Percentiles rank a stretch among this genome's conserved stretches.
Conservation (phyloP, 306 rosid species). For the apple (Malus domestica) region ASM211411v1 NC_041796.1:8211501-8212000, state of each 20-base stretch:
- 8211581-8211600: background rate
- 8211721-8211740: constrained; percentile 35
- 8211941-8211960: background rate
- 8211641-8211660: constrained; percentile 12
- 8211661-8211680: background rate
- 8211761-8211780: background rate
- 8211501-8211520: background rate
- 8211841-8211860: constrained; percentile 20
- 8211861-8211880: background rate
- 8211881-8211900: background rate
- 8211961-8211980: background rate
- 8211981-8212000: constrained; percentile 3
- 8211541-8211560: background rate
- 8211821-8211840: constrained; percentile 28
- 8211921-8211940: constrained; percentile 8
- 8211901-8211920: constrained; percentile 5
- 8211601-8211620: constrained; percentile 11
- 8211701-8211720: constrained; percentile 14
- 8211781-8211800: background rate
- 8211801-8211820: background rate
- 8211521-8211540: background rate
- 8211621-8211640: background rate
- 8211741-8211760: constrained; percentile 12
- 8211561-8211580: constrained; percentile 13
- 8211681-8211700: background rate